Conservation (phyloP, 805 yeast genomes). For the Schwanniomyces polymorphus region DNA sequence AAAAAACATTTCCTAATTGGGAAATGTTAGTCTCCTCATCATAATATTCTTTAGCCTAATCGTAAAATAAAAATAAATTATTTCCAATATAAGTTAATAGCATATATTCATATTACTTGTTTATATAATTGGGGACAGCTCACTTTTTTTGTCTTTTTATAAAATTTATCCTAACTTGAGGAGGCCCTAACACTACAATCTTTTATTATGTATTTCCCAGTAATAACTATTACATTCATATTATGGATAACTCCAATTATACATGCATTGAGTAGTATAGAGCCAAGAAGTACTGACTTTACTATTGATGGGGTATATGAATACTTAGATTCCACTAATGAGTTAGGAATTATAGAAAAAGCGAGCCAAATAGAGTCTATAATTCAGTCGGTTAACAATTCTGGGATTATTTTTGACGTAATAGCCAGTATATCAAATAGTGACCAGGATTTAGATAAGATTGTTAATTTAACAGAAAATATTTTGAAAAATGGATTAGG, state of each 20-base stretch:
- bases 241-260: neutral
- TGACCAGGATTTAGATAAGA: conserved; percentile 25
- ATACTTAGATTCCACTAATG: neutral
- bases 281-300: neutral
- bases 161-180: neutral
- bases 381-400: conserved; percentile 18
- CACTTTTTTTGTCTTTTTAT: neutral
- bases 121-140: neutral
- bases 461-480: conserved; percentile 19
- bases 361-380: conserved; percentile 6
- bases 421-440: conserved; percentile 31
- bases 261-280: neutral
- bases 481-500: conserved; percentile 11
- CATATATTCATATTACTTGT: neutral
- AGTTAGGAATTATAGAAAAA: neutral
- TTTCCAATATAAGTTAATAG: neutral
- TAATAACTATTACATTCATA: neutral
- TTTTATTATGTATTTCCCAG: neutral
- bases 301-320: neutral
- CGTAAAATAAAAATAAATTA: neutral
- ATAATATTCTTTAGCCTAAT: neutral
- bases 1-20: neutral
- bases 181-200: no score
- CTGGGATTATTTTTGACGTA: conserved; percentile 24
- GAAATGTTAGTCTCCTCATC: neutral